A percentile compares a stretch with the other conserved stretches of the same genome.
phyloP scores from a whole-genome alignment of 2,329 filamentous ascomycete genomes.

The Cryphonectria naterciae region DNA sequence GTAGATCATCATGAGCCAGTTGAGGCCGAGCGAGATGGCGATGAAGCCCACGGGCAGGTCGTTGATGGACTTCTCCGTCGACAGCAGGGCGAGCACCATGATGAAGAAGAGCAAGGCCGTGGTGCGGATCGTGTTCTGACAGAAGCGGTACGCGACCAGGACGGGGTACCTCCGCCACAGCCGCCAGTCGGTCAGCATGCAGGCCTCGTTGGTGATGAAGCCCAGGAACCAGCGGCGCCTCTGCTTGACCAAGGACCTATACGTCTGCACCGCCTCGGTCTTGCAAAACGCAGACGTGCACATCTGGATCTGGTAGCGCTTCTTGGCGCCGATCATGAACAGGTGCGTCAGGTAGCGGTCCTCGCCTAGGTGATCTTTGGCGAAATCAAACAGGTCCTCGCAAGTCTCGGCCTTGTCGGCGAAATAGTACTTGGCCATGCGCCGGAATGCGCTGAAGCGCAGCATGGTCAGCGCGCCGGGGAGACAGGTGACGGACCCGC shows the following conservation, averaged over 20 bases:
- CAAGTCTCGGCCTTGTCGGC: slow-evolving; percentile 95
- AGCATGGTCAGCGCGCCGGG: slow-evolving; percentile 95
- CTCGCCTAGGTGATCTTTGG: slow-evolving; percentile 92
- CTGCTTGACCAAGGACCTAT: slow-evolving; percentile 86
- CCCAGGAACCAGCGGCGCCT: slow-evolving; percentile 94
- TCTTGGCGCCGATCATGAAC: slow-evolving; percentile 96
- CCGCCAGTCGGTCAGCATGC: slow-evolving; percentile 93
- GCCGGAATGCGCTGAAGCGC: slow-evolving; percentile 91
- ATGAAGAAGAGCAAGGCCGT: slow-evolving; percentile 94
- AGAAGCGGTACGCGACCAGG: slow-evolving; percentile 83
- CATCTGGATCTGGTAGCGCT: slow-evolving; percentile 95
- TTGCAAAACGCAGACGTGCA: slow-evolving; percentile 98
- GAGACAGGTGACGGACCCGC: slow-evolving; percentile 90
- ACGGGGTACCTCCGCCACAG: slow-evolving; percentile 91
- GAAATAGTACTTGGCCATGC: slow-evolving; percentile 99
- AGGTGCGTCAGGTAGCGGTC: slow-evolving; percentile 97
- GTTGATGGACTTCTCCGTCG: slow-evolving; percentile 76
- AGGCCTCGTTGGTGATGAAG: slow-evolving; percentile 97
- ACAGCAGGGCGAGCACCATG: slow-evolving; percentile 83
- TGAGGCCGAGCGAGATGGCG: slow-evolving; percentile 86
- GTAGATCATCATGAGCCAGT: slow-evolving; percentile 95
- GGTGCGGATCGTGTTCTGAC: slow-evolving; percentile 95
- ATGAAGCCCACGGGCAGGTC: slow-evolving; percentile 93
- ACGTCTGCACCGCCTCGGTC: slow-evolving; percentile 92
- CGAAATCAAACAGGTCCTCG: slow-evolving; percentile 94